A percentile compares a stretch with the other conserved stretches of the same genome.
Evolutionary conservation across 1,139 yeast genomes (phyloP).

Genomic region (Taphrina wiesneri): DNA sequence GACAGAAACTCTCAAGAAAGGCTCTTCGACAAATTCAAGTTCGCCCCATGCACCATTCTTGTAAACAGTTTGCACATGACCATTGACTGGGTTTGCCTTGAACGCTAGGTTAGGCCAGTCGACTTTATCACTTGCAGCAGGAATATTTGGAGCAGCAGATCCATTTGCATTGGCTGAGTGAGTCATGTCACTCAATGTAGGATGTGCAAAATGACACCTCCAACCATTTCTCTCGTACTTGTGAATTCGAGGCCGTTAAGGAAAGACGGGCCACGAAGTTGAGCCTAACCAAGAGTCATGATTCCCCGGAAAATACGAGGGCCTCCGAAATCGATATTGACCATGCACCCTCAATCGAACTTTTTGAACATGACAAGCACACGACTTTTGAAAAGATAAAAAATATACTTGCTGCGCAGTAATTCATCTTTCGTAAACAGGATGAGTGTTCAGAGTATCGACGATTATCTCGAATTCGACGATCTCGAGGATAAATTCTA

Average conservation of each 20-base stretch:
- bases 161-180: neutral
- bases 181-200: neutral
- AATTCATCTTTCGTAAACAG: neutral
- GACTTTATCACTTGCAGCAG: slow-evolving; percentile 3
- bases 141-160: neutral
- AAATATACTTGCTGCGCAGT: neutral
- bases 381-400: neutral
- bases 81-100: slow-evolving; percentile 24
- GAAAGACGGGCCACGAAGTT: too few species aligned
- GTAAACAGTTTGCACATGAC: slow-evolving; percentile 24
- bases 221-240: too few species aligned
- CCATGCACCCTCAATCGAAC: neutral
- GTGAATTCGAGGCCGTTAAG: too few species aligned
- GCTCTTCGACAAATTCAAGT: slow-evolving; percentile 29
- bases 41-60: slow-evolving; percentile 31
- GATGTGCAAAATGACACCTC: too few species aligned
- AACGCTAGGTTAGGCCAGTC: slow-evolving; percentile 30
- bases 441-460: slow-evolving; percentile 51
- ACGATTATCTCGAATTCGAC: slow-evolving; percentile 73
- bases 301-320: neutral
- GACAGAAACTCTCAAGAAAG: slow-evolving; percentile 24
- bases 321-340: slow-evolving; percentile 1
- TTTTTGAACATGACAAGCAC: neutral
- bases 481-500: slow-evolving; percentile 80
- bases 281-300: neutral